Conservation (phyloP, 148 eudicot species). For the Camellia japonica region DNA sequence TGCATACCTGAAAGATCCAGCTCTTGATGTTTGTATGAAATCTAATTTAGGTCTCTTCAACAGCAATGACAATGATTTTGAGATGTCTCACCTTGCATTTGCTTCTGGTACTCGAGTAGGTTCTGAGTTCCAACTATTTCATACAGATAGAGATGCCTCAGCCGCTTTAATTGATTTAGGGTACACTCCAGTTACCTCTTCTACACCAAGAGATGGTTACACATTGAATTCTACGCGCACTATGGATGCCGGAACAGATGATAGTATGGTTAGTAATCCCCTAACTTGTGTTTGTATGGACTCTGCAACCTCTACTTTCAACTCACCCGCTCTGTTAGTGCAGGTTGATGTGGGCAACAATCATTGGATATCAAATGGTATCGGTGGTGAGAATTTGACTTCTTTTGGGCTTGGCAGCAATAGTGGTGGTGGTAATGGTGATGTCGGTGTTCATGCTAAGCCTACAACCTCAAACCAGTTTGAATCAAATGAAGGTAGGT, state of each 20-base stretch:
- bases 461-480: slow-evolving; percentile 36
- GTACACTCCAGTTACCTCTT: slow-evolving; percentile 39
- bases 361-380: slow-evolving; percentile 45
- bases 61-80: slow-evolving; percentile 50
- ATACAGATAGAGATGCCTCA: slow-evolving; percentile 41
- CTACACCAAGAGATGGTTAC: slow-evolving; percentile 45
- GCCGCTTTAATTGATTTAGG: slow-evolving; percentile 47
- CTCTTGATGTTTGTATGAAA: slow-evolving; percentile 43
- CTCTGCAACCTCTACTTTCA: slow-evolving; percentile 68
- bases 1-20: slow-evolving; percentile 43
- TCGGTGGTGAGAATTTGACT: slow-evolving; percentile 63
- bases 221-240: slow-evolving; percentile 41
- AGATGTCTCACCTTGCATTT: slow-evolving; percentile 52
- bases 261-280: slow-evolving; percentile 47
- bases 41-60: slow-evolving; percentile 51
- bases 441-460: slow-evolving; percentile 3
- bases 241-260: slow-evolving; percentile 32
- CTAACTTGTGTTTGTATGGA: slow-evolving; percentile 59
- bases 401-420: slow-evolving; percentile 59
- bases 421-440: slow-evolving; percentile 29
- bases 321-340: slow-evolving; percentile 41
- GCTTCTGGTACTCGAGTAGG: slow-evolving; percentile 49
- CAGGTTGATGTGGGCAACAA: slow-evolving; percentile 41
- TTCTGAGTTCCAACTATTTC: slow-evolving; percentile 57
- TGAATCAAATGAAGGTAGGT: slow-evolving; percentile 43